Base-by-base conservation (phyloP, 2,329 filamentous ascomycete species). In the Hypoxylon rubiginosum region DNA sequence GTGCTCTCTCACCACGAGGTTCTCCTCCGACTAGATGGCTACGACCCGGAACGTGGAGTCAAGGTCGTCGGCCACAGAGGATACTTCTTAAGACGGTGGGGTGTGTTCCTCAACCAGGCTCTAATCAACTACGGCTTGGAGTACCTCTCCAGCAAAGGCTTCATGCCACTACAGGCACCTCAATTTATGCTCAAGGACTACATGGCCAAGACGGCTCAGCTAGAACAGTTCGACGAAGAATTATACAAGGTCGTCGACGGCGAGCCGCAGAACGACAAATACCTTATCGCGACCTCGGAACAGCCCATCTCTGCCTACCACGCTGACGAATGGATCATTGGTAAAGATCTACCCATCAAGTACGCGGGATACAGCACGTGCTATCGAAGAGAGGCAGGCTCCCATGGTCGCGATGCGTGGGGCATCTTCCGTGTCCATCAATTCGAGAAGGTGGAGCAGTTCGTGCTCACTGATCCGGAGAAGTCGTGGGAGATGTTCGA, bases 391-490 rank as follows among this genome's bases (percentile, higher is more conserved):
- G 96, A 99, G 79, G 96, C 96, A 43, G 96, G 96, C 58, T 90
- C 92, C 19, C 95, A 96, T 77, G 91, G 94, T 30, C 92, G 93
- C 78, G 94, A 99, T 79, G 95, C 95, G 1, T 99, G 96, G 96
- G 96, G 96, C 61, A 93, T 98, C 67, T 99, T 97, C 87, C 91
- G 96, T 70, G 94, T 98, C 28, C 96, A 99, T 79, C 95, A 99
- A 79, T 99, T 98, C 76, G 95, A 98, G 80, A 97, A 97, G 87
- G 90, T 83, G 11, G 82, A 83, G 73, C 82, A 83, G 71, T 83
- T 83, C 64, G 76, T 79, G 58, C 73, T 81, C 77, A 89, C 91
- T 69, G 92, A 97, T 74, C 94, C 93, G 0, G 93, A 97, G 76
- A 90, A 95, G 75, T 97, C 92, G 51, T 98, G 94, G 94, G 88